Base-by-base conservation (phyloP, 1,139 yeast species). In the Pichia sorboxylosa region DNA sequence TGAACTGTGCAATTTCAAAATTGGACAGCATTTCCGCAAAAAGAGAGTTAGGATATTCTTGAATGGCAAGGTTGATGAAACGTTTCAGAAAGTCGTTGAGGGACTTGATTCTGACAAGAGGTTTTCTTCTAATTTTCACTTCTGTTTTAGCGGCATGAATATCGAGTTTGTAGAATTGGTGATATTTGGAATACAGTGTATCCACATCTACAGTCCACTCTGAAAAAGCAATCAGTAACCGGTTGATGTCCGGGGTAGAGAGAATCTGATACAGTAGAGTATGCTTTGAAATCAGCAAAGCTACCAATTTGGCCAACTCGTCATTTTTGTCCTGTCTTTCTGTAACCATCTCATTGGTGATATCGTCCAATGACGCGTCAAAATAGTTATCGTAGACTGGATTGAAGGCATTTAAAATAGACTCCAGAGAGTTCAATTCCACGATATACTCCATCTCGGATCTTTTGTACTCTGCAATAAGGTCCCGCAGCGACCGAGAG, bases 41-140 rank as follows among this genome's bases (percentile, higher is more conserved):
- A n/a, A n/a, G n/a, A 6, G 47, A 43, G 23, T 37, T 35, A 9
- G 39, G 27, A 18, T 37, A 40, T 13, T 40, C 47, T 28, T 38
- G 51, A 43, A 30, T 54, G 52, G 36, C 58, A 45, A 37, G 46
- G 42, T 27, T 54, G 34, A 34, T 60, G 42, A 49, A 28, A 11
- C 38, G 34, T 14, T 32, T 27, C 11, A 45, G 30, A 20, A 53
- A 44, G 32, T 54, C 56, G 17, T 51, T 44, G 18, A 63, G 37
- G 26, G 56, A 53, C 10, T 56, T 44, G 13, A 65, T 43, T 34
- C 66, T 54, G 11, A 58, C 48, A 23, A 66, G 39, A 4, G 72
- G 72, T 13, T 59, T 52, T 36, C 63, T 56, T 33, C 56, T 54
- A 17, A 63, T 43, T 24, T 49, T 49, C 13, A 55, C 44, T 35